Evolutionary conservation across 2,329 filamentous ascomycete genomes (phyloP), one percentile per base, ranked within the genome.

Genomic region (Cladophialophora carrionii): DNA sequence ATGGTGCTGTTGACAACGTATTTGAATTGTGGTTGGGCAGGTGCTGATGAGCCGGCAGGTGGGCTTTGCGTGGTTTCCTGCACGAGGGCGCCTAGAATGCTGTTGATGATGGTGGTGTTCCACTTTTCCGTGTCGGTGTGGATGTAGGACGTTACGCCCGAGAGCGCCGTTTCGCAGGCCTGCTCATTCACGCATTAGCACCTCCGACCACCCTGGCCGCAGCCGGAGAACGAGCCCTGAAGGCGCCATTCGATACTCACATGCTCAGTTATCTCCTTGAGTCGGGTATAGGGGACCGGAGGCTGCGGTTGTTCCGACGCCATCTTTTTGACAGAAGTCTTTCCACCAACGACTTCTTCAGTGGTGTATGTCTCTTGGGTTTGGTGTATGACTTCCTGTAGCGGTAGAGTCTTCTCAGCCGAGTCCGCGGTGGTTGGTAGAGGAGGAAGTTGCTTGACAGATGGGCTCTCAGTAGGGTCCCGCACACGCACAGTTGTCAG

Each of bases 1-100:
- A 98, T 97, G 71, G 94, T 98, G 83, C 91, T 96, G 84, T 96
- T 98, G 81, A 96, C 92, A 72, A 92, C 91, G 81, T 94, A 98
- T 80, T 98, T 98, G 86, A 88, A 96, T 4, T 90, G 89, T 29
- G 85, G 75, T 14, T 79, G 71, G 57, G 31, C 49, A 4, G 75
- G 71, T 48, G 74, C 71, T 49, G 74, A 66, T 24, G 76, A 73
- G 56, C 74, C 43, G 67, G 76, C 20, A 72, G 78, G 57, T 72
- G 77, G 6, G 76, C 78, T 67, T 62, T 78, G 63, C 29, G 77
- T 74, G 43, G 79, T 79, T 54, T 79, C 78, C 62, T 74, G 62
- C 65, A 81, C 77, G 67, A 81, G 75, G 49, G 76, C 72, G 69
- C 79, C 75, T 54, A 80, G 74, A 68, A 78, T 73, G 64, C 74